Evolutionary conservation across 1,139 yeast species (phyloP).

Genomic region (Zhuliangozyma parablackwelliae): DNA sequence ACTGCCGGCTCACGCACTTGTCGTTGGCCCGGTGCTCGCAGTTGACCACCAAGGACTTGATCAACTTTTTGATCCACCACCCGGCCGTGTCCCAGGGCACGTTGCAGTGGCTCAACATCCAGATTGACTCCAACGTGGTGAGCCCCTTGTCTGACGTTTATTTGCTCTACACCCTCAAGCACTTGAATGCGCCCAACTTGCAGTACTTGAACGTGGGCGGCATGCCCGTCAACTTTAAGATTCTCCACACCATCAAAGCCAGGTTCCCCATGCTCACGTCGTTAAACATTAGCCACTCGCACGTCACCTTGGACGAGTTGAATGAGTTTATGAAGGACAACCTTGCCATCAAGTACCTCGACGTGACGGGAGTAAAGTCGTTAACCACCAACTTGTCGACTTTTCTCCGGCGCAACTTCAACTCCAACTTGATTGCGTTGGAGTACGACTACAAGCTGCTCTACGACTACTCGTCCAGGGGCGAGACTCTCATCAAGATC

Average conservation of each 20-base stretch:
- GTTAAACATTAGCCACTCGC: constrained; percentile 58
- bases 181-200: constrained; percentile 48
- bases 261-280: constrained; percentile 56
- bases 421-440: constrained; percentile 28
- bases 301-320: constrained; percentile 47
- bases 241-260: constrained; percentile 51
- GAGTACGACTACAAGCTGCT: constrained; percentile 41
- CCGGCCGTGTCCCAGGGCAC: constrained; percentile 58
- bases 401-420: constrained; percentile 25
- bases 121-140: constrained; percentile 66
- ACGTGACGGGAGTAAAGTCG: constrained; percentile 36
- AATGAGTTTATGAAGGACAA: constrained; percentile 40
- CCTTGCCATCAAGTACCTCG: constrained; percentile 25
- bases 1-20: constrained; percentile 68
- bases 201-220: constrained; percentile 71
- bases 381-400: constrained; percentile 17
- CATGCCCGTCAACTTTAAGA: constrained; percentile 54
- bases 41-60: constrained; percentile 68
- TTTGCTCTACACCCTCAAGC: constrained; percentile 52
- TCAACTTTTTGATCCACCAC: constrained; percentile 68
- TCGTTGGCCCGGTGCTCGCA: constrained; percentile 77
- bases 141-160: constrained; percentile 59
- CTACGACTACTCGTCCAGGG: constrained; percentile 35
- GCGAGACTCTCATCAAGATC: constrained; percentile 27
- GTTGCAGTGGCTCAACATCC: constrained; percentile 73